Conservation (phyloP, 2,329 filamentous ascomycete genomes). For the Kalmusia sp. region DNA sequence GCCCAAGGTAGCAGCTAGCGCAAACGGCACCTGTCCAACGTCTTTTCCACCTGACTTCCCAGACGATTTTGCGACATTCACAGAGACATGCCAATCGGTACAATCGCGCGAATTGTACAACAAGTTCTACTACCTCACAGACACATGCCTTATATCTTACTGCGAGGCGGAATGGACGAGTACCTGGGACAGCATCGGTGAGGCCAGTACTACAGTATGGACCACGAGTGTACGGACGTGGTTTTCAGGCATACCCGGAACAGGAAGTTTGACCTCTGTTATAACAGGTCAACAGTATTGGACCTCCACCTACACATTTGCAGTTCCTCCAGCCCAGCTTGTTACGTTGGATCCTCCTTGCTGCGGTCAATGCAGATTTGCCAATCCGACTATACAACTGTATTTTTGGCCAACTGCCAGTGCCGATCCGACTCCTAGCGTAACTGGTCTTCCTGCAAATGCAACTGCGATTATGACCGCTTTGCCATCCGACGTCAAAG, state of each 20-base stretch:
- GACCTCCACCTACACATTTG: constrained; percentile 11
- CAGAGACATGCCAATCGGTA: background rate
- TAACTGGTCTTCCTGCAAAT: constrained; percentile 8
- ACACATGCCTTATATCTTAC: constrained; percentile 4
- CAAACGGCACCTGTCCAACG: constrained; percentile 9
- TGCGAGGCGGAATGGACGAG: constrained; percentile 6
- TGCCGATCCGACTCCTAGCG: constrained; percentile 1
- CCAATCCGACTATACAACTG: constrained; percentile 11
- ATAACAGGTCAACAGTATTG: constrained; percentile 4
- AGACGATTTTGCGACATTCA: constrained; percentile 1
- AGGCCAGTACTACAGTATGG: background rate
- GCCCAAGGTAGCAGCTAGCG: background rate
- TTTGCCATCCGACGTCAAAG: constrained; percentile 1
- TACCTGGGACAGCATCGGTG: background rate
- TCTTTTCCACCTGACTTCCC: constrained; percentile 7
- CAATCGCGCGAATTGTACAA: background rate
- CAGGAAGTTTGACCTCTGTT: constrained; percentile 8
- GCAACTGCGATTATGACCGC: constrained; percentile 1
- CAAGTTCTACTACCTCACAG: constrained; percentile 5
- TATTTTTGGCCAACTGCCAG: constrained; percentile 14
- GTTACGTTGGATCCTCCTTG: constrained; percentile 10
- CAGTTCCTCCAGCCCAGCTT: background rate
- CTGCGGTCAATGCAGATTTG: constrained; percentile 10
- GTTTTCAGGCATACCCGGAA: constrained; percentile 6
- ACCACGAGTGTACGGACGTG: constrained; percentile 7